Conservation (phyloP, 495 filamentous ascomycete species). For the Annulohypoxylon moriforme region DNA sequence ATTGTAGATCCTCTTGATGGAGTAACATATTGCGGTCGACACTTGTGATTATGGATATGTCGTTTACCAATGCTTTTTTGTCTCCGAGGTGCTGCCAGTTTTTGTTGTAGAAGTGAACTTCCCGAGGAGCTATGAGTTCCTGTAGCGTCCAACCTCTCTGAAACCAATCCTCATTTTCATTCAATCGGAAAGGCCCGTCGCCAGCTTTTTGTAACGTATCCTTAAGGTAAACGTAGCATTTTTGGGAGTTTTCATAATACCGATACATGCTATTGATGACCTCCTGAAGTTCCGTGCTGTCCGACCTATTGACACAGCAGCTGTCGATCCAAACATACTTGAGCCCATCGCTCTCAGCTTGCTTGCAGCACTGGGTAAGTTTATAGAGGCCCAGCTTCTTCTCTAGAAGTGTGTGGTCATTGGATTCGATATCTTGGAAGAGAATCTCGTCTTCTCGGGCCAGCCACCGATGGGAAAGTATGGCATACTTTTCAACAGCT, state of each 20-base stretch:
- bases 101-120: constrained; percentile 48
- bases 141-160: constrained; percentile 58
- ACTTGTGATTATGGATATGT: constrained; percentile 39
- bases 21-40: constrained; percentile 21
- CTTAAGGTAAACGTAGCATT: constrained; percentile 48
- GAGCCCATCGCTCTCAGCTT: constrained; percentile 34
- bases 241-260: constrained; percentile 45
- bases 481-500: constrained; percentile 43
- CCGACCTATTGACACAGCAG: constrained; percentile 51
- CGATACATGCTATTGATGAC: constrained; percentile 46
- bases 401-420: neutral
- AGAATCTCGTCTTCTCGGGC: constrained; percentile 44
- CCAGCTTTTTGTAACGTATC: constrained; percentile 28
- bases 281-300: constrained; percentile 46
- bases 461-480: constrained; percentile 56
- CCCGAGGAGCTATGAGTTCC: constrained; percentile 51
- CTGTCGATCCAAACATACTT: constrained; percentile 50
- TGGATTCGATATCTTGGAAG: constrained; percentile 43
- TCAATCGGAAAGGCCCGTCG: neutral
- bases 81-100: constrained; percentile 47
- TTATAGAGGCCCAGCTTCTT: constrained; percentile 41
- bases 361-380: constrained; percentile 39
- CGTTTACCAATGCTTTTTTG: neutral
- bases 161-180: constrained; percentile 51
- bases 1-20: neutral